Evolutionary conservation across 129 eudicot species (phyloP), one percentile per base, ranked within the genome.

Genomic region (Artemisia argyi): DNA sequence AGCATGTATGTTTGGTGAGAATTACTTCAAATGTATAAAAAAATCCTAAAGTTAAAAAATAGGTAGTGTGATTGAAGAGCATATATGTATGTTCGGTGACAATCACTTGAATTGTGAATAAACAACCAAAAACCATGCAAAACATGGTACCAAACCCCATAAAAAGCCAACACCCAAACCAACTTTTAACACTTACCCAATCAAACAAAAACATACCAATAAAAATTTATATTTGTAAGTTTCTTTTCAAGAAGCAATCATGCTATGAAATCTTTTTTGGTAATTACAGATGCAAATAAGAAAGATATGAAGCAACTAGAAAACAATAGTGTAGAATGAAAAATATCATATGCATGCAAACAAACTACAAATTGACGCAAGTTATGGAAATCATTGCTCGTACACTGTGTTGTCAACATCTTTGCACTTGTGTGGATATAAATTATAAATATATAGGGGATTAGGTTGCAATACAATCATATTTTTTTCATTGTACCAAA

Each of bases 91-190:
- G 66, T 61, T 61, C 28, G 66, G 66, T 61, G 47, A 28, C 3
- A 61, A 28, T 61, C 32, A 61, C 47, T 61, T 61, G 8, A 60
- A 60, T 22, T 12, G 66, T 28, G 15, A 61, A 61, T 8, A 61
- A 61, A 61, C 47, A 28, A 24, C 47, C 66, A n/a, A 61, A n/a
- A 61, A 61, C 47, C 66, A 28, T 61, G 66, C 66, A 28, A 61
- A 16, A 61, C 28, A 6, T 3, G 1, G 44, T 61, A 61, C 66
- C 66, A 61, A 61, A 61, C 42, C 63, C 65, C 65, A 60, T 60
- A 20, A 60, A n/a, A 60, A 60, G 65, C 65, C 15, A 61, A 28
- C 66, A 61, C n/a, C 66, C 65, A 20, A 59, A 11, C 16, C 42
- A 59, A 22, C 9, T 59, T 59, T 2, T 59, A 58, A 59, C 65